Percentiles rank a stretch among this genome's conserved stretches.
phyloP scores from a whole-genome alignment of 2,329 filamentous ascomycete species.

The Tolypocladium ophioglossoides region DNA sequence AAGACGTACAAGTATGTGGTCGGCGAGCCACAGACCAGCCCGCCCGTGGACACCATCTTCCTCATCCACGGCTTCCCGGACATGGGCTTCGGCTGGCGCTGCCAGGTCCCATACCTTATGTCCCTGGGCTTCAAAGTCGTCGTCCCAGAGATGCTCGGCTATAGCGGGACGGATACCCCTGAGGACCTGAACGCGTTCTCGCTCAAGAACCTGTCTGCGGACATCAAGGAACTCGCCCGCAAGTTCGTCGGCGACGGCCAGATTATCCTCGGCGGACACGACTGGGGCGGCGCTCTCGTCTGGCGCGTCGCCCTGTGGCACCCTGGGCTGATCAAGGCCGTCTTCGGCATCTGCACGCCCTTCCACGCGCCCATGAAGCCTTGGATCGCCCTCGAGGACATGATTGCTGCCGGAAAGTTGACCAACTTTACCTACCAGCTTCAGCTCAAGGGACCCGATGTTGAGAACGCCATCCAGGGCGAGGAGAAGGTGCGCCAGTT shows the following conservation, averaged over 20 bases:
- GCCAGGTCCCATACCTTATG: conserved; percentile 71
- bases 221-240: conserved; percentile 62
- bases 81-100: conserved; percentile 74
- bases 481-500: conserved; percentile 58
- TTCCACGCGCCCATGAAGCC: conserved; percentile 44
- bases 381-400: conserved; percentile 47
- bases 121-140: conserved; percentile 68
- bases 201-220: conserved; percentile 60
- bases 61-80: conserved; percentile 74
- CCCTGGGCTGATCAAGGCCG: conserved; percentile 58
- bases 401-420: conserved; percentile 41
- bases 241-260: conserved; percentile 36
- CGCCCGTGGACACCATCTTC: conserved; percentile 37
- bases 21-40: conserved; percentile 34
- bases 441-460: conserved; percentile 59
- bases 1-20: conserved; percentile 59
- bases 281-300: conserved; percentile 77
- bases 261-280: conserved; percentile 82
- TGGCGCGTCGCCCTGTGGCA: conserved; percentile 68
- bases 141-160: conserved; percentile 79
- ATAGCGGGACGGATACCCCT: conserved; percentile 65
- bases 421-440: conserved; percentile 78
- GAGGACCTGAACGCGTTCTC: conserved; percentile 53
- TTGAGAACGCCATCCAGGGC: conserved; percentile 48
- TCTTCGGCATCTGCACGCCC: conserved; percentile 77